Evolutionary conservation across 768 basidiomycete genomes (phyloP).

Genomic region (Mycena filopes): DNA sequence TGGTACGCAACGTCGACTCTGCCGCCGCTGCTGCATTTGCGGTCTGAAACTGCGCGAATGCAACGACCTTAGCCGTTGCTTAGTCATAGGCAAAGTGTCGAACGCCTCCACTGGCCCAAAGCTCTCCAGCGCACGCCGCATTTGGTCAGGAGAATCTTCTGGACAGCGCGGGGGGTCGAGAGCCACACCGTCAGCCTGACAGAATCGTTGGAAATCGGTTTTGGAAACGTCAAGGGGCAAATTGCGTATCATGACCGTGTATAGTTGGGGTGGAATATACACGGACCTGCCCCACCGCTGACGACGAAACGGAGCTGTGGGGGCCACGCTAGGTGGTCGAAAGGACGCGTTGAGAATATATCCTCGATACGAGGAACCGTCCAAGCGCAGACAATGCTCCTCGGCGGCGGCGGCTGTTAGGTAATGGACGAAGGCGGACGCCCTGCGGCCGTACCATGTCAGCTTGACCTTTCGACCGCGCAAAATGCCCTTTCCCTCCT

Average conservation of each 20-base stretch:
- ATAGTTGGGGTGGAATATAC: neutral
- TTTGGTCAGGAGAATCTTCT: conserved; percentile 40
- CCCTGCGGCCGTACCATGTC: conserved; percentile 26
- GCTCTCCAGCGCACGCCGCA: conserved; percentile 47
- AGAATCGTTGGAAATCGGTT: conserved; percentile 57
- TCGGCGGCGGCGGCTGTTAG: conserved; percentile 3
- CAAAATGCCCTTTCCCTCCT: conserved; percentile 16
- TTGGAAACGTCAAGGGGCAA: conserved; percentile 42
- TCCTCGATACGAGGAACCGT: conserved; percentile 2
- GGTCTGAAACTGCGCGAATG: conserved; percentile 54
- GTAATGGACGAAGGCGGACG: conserved; percentile 22
- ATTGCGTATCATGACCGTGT: conserved; percentile 24
- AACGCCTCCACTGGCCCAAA: conserved; percentile 54
- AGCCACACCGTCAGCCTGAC: conserved; percentile 45
- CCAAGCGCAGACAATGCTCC: conserved; percentile 4
- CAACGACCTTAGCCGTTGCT: conserved; percentile 46
- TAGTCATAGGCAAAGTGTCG: conserved; percentile 48
- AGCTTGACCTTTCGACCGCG: conserved; percentile 22
- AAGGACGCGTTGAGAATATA: conserved; percentile 18
- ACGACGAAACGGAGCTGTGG: neutral
- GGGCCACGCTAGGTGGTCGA: neutral
- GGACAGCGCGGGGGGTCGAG: conserved; percentile 38
- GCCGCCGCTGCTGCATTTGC: conserved; percentile 47
- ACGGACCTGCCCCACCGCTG: neutral
- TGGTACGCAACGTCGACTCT: conserved; percentile 41